phyloP scores from a whole-genome alignment of 495 filamentous ascomycete genomes.

The Astrothelium macrocarpum region DNA sequence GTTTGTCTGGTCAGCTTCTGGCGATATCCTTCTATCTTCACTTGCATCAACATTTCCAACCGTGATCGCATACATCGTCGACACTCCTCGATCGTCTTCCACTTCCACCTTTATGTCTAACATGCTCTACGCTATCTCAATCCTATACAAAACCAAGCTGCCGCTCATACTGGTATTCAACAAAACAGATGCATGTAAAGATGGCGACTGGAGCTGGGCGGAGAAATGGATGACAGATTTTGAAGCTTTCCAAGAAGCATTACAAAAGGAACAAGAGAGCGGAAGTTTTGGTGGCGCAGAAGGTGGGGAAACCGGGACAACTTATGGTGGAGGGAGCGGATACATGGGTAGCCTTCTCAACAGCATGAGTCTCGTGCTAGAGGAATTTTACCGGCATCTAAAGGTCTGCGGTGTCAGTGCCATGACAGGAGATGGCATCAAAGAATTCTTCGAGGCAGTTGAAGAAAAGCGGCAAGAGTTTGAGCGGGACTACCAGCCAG shows the following conservation, averaged over 20 bases:
- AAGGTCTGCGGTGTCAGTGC: slow-evolving; percentile 87
- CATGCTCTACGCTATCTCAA: slow-evolving; percentile 97
- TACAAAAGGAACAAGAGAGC: slow-evolving; percentile 65
- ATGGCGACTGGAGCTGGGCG: slow-evolving; percentile 53
- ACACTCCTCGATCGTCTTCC: slow-evolving; percentile 84
- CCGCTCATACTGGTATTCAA: slow-evolving; percentile 99
- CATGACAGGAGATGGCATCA: slow-evolving; percentile 83
- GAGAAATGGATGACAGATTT: slow-evolving; percentile 99
- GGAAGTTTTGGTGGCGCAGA: slow-evolving; percentile 69
- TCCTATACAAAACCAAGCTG: slow-evolving; percentile 94
- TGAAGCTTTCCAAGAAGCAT: slow-evolving; percentile 83
- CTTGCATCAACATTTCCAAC: slow-evolving; percentile 90
- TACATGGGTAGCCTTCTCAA: slow-evolving; percentile 97
- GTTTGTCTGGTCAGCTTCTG: slow-evolving; percentile 93
- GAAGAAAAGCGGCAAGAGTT: slow-evolving; percentile 82
- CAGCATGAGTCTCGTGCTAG: slow-evolving; percentile 94
- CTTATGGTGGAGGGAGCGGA: slow-evolving; percentile 64
- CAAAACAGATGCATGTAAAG: slow-evolving; percentile 91
- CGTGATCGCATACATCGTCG: slow-evolving; percentile 93
- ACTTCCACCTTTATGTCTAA: slow-evolving; percentile 98
- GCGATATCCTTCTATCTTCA: slow-evolving; percentile 85
- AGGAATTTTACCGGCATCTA: slow-evolving; percentile 93
- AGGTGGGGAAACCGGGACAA: slow-evolving; percentile 42
- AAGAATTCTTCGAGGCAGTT: slow-evolving; percentile 87
- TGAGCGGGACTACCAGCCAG: slow-evolving; percentile 80